Base-by-base conservation (phyloP, 148 eudicot species). In the Limonium bicolor region DNA sequence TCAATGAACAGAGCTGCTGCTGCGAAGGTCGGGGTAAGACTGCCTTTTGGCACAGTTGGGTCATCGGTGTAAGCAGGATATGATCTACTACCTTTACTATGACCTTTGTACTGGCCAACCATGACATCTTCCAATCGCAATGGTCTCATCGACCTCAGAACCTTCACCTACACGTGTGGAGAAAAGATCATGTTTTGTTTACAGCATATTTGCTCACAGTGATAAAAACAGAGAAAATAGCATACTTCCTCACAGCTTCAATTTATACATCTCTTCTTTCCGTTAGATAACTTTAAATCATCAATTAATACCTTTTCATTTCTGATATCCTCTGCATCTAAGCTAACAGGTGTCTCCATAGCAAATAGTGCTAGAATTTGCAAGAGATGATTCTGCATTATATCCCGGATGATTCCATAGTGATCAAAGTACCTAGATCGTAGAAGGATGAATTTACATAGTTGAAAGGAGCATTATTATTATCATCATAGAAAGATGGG, bases 261-360 rank as follows among this genome's bases (percentile, higher is more conserved):
- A n/a, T n/a, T n/a, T n/a, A n/a, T n/a, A n/a, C n/a, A n/a, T n/a
- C n/a, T n/a, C n/a, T n/a, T n/a, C n/a, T n/a, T n/a, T n/a, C n/a
- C n/a, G n/a, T n/a, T n/a, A n/a, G n/a, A n/a, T n/a, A n/a, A n/a
- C n/a, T n/a, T n/a, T n/a, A n/a, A n/a, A n/a, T n/a, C n/a, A n/a
- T n/a, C n/a, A n/a, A n/a, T n/a, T n/a, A n/a, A n/a, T n/a, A 81
- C 95, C 93, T 86, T 86, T 56, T 86, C 96, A 56, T 86, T 77
- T 55, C 96, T 61, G 20, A 73, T 65, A 42, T 86, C 96, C 63
- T 86, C 96, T 0, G 79, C 96, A 58, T 86, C 93, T 67, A 86
- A 66, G 72, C 82, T 81, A 46, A 86, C 83, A 10, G 93, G 96
- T 18, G 96, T 74, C 60, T 86, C 96, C 96, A 86, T 86, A 2